These are phyloP conservation scores for Penicillium polonicum DNA, from an alignment of 2,329 filamentous ascomycete genomes.

Conservation along the genomic window DNA sequence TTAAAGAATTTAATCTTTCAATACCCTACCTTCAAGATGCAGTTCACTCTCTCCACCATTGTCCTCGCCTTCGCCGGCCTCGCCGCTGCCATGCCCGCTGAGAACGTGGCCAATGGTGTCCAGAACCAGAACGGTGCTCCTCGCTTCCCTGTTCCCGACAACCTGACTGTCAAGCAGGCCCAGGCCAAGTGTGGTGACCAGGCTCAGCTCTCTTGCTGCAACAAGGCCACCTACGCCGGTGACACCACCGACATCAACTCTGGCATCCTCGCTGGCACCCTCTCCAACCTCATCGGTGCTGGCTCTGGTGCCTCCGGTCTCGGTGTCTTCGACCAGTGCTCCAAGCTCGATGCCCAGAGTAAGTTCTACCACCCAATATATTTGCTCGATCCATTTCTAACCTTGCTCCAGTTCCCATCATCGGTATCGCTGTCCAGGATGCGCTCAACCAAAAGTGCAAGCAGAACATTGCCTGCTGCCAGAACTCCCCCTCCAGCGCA, in stretches of 20 bases:
- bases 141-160: constrained; percentile 22
- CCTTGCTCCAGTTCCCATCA: constrained; percentile 18
- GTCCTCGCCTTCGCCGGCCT: constrained; percentile 34
- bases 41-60: constrained; percentile 35
- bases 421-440: constrained; percentile 29
- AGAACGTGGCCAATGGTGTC: constrained; percentile 12
- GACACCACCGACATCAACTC: constrained; percentile 33
- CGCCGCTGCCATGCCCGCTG: constrained; percentile 29
- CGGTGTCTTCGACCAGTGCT: constrained; percentile 43
- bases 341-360: constrained; percentile 36
- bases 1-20: constrained; percentile 22
- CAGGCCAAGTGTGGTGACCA: constrained; percentile 40
- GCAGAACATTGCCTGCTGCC: constrained; percentile 42
- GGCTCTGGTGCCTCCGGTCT: constrained; percentile 33
- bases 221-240: constrained; percentile 37
- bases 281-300: constrained; percentile 34
- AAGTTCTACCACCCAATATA: constrained; percentile 6
- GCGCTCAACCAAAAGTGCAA: constrained; percentile 37
- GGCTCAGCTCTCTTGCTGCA: constrained; percentile 41
- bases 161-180: constrained; percentile 36
- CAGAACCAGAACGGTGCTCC: background rate
- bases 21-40: constrained; percentile 35
- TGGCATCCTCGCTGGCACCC: constrained; percentile 31
- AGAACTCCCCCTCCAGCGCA: constrained; percentile 29
- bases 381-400: background rate